These are phyloP conservation scores for Penicillium hesseltinei DNA, from an alignment of 2,329 filamentous ascomycete genomes.

Conservation along the genomic window DNA sequence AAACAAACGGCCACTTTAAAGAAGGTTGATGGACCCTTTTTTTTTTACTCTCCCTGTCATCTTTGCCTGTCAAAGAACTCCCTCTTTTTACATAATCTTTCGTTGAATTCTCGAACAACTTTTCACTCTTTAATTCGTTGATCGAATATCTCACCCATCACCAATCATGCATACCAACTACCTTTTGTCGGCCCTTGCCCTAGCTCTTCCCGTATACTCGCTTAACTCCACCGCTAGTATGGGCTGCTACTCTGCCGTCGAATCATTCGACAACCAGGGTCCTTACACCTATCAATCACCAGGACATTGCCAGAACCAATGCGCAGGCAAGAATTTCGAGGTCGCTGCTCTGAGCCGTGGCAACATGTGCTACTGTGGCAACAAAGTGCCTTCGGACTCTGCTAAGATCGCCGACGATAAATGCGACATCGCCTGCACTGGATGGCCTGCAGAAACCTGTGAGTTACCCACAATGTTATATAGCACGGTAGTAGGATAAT, in stretches of 20 bases:
- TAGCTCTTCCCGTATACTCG: conserved; percentile 12
- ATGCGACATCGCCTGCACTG: conserved; percentile 22
- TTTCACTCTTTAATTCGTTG: not conserved
- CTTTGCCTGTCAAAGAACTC: not conserved
- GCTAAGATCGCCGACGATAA: conserved; percentile 19
- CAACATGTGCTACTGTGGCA: conserved; percentile 24
- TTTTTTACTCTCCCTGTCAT: not conserved
- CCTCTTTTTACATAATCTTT: conserved; percentile 2
- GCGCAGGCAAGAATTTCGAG: conserved; percentile 10
- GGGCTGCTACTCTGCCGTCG: conserved; percentile 21
- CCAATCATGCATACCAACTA: conserved; percentile 13
- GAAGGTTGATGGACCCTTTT: conserved; percentile 1
- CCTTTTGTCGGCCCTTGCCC: conserved; percentile 15
- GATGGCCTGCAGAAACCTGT: conserved; percentile 24
- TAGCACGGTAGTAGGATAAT: not conserved
- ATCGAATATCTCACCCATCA: not conserved
- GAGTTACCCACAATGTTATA: conserved; percentile 2
- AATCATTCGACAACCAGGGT: conserved; percentile 8
- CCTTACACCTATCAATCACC: conserved; percentile 10
- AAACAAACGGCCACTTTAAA: conserved; percentile 5
- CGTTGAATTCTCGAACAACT: not conserved
- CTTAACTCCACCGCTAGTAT: not conserved
- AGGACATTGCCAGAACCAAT: conserved; percentile 19
- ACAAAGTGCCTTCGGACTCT: conserved; percentile 16
- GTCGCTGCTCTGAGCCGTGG: conserved; percentile 21